phyloP scores from a whole-genome alignment of 2,329 filamentous ascomycete species.

The Curvularia verruculosa region DNA sequence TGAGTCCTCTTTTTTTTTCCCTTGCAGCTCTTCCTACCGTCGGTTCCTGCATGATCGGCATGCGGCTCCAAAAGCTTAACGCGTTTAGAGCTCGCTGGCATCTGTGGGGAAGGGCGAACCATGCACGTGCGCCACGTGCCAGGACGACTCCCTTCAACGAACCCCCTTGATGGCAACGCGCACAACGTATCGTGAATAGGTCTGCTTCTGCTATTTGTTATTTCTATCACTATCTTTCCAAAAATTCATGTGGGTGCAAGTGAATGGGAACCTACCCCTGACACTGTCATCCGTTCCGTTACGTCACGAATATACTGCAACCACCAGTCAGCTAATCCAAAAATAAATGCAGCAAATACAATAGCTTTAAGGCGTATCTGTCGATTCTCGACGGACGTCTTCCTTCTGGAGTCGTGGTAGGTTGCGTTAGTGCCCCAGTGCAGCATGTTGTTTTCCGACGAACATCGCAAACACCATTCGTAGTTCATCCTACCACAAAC shows the following conservation, averaged over 20 bases:
- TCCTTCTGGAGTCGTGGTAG: not conserved
- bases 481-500: no score
- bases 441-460: not conserved
- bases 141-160: conserved; percentile 2
- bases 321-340: not conserved
- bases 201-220: not conserved
- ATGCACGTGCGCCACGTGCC: conserved; percentile 35
- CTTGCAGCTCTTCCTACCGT: conserved; percentile 33
- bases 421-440: not conserved
- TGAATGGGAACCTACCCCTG: not conserved
- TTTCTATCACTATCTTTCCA: not conserved
- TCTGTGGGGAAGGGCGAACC: conserved; percentile 37
- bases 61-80: conserved; percentile 48
- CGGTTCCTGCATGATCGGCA: conserved; percentile 42
- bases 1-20: conserved; percentile 19
- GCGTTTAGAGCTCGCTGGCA: conserved; percentile 33
- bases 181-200: not conserved
- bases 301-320: not conserved
- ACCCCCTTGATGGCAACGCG: conserved; percentile 1
- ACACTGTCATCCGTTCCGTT: not conserved
- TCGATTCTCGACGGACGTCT: not conserved
- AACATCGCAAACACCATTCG: conserved; percentile 3
- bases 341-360: not conserved
- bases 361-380: not conserved
- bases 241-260: not conserved